Base-by-base conservation (phyloP, 768 basidiomycete species). In the Tulasnella sp. region DNA sequence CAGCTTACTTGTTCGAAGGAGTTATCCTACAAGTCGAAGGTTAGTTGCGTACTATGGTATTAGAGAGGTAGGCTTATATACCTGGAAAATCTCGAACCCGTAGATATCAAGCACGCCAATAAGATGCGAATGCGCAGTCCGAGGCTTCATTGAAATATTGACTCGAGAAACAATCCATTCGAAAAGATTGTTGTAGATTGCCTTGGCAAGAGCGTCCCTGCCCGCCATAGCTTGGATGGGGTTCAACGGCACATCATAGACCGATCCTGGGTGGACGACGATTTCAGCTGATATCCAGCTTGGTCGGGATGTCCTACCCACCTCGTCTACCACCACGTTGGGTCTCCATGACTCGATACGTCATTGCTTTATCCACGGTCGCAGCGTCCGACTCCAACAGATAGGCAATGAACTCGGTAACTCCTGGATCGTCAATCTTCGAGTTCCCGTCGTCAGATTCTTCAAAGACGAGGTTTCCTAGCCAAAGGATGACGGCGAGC, bases 91-190 rank as follows among this genome's bases (percentile, higher is more conserved):
- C 86, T 99, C 98, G 87, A 99, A 99, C 12, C 98, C 98, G 9
- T 98, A 98, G 77, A 99, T 99, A 90, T 99, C 98, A 44, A 99
- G 90, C 12, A 99, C 98, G 64, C 98, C 98, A 81, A 99, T 99
- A 86, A 98, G 88, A 78, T 96, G 94, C 12, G 93, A 89, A 76
- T 91, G 88, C 8, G 91, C 87, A 75, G 89, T 87, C 60, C 95
- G 91, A 6, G 96, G 90, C 86, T 96, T 97, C 97, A 99, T 98
- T 6, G 97, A 98, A 24, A 95, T 88, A 85, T 99, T 99, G 85
- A 99, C 91, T 81, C 96, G 92, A 22, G 95, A 94, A 64, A 99
- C 98, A 83, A 99, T 99, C 98, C 98, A 99, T 84, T 99, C 97
- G 85, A 99, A 99, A 4, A 98, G 88, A 85, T 99, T 98, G 87